Evolutionary conservation across 495 filamentous ascomycete species (phyloP).

Genomic region (Jackrogersella multiformis): DNA sequence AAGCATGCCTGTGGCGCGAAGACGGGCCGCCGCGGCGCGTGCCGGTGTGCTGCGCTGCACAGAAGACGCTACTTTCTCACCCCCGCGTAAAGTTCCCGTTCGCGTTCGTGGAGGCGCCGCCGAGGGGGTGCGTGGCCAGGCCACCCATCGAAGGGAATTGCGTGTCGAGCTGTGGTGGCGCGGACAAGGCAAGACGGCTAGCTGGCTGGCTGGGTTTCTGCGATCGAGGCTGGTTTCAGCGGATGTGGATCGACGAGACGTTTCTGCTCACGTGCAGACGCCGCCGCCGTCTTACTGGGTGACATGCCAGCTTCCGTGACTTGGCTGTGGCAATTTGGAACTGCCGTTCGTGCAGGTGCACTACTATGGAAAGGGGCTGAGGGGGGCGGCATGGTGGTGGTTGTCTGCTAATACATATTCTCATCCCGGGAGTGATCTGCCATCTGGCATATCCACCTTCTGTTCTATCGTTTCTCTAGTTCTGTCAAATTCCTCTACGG

Average conservation of each 20-base stretch:
- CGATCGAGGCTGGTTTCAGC: background rate
- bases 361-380: no score
- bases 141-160: background rate
- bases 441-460: no score
- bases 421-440: background rate
- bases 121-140: no score
- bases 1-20: slow-evolving; percentile 5
- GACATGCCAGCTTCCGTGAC: background rate
- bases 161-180: background rate
- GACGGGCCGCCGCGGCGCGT: slow-evolving; percentile 7
- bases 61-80: background rate
- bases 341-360: background rate
- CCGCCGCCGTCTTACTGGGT: background rate
- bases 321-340: background rate
- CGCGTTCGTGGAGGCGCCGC: background rate
- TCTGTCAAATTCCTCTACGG: no score
- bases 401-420: no score
- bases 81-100: background rate
- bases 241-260: background rate
- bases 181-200: background rate
- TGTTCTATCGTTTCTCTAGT: no score
- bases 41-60: slow-evolving; percentile 1
- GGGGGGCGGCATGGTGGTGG: background rate
- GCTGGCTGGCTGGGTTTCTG: background rate
- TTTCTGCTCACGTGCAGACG: background rate